phyloP scores from a whole-genome alignment of 2,329 filamentous ascomycete species.

The Penicillium sp. region DNA sequence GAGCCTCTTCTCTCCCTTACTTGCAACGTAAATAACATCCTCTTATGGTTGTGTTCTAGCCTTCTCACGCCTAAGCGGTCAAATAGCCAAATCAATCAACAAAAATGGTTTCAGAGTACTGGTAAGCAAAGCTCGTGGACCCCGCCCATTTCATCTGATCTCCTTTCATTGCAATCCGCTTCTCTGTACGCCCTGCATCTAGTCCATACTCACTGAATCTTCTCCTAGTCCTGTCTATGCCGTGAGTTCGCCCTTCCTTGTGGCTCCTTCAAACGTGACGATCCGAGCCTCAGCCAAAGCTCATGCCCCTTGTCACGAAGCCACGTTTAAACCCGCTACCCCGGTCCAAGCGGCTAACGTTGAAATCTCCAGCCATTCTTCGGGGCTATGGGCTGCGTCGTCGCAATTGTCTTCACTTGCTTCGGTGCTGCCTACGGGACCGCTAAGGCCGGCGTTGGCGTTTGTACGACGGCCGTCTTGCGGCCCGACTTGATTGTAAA shows the following conservation, averaged over 20 bases:
- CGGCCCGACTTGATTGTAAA: slow-evolving; percentile 98
- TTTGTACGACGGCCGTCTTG: slow-evolving; percentile 96
- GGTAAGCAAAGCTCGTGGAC: not conserved
- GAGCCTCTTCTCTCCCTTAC: too few relatives aligned
- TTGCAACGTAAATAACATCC: too few relatives aligned
- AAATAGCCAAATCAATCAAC: not conserved
- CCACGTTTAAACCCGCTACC: slow-evolving; percentile 4
- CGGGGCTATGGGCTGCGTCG: slow-evolving; percentile 93
- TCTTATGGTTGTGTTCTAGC: too few relatives aligned
- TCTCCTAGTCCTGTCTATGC: slow-evolving; percentile 86
- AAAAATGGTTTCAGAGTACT: not conserved
- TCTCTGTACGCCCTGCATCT: not conserved
- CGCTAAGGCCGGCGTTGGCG: slow-evolving; percentile 98
- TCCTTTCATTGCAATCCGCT: too few relatives aligned
- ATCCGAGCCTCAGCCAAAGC: slow-evolving; percentile 10
- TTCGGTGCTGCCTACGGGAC: slow-evolving; percentile 97
- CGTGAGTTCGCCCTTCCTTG: slow-evolving; percentile 67
- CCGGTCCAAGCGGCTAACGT: not conserved
- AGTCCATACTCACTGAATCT: not conserved
- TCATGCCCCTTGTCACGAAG: not conserved
- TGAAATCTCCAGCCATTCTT: slow-evolving; percentile 71
- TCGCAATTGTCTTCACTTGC: slow-evolving; percentile 93
- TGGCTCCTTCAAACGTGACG: slow-evolving; percentile 6
- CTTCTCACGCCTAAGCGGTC: not conserved
- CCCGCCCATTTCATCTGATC: not conserved